These are phyloP conservation scores for Corylus heterophylla DNA, from an alignment of 306 rosid genomes.

Conservation along the genomic window DNA sequence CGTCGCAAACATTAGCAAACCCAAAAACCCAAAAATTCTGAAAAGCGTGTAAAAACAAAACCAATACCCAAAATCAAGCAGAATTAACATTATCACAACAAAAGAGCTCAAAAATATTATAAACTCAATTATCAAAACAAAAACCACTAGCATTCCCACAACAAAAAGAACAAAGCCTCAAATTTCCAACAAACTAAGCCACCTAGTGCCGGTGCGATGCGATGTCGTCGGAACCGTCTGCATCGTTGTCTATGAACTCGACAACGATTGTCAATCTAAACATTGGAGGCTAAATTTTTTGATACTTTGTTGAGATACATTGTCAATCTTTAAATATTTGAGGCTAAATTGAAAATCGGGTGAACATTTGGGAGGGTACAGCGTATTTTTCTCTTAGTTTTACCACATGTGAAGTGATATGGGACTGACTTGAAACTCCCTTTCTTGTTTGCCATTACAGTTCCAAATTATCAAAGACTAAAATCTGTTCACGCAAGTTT, in stretches of 20 bases:
- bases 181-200: neutral
- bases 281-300: too few relatives aligned
- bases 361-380: too few relatives aligned
- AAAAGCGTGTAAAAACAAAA: neutral
- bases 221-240: constrained; percentile 55
- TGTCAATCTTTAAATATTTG: too few relatives aligned
- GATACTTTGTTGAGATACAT: too few relatives aligned
- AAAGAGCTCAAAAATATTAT: neutral
- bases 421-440: too few relatives aligned
- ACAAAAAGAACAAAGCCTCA: neutral
- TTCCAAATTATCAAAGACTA: too few relatives aligned
- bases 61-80: neutral
- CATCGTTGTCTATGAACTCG: constrained; percentile 63
- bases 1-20: neutral
- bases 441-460: too few relatives aligned
- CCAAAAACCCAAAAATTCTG: neutral
- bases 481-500: too few relatives aligned
- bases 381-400: too few relatives aligned
- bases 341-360: too few relatives aligned
- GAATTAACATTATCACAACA: neutral
- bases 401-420: too few relatives aligned
- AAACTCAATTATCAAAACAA: neutral
- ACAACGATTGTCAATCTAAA: too few relatives aligned
- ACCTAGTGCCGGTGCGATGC: constrained; percentile 54
- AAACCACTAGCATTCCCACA: neutral